Conservation (phyloP, 73 alveolate species). For the Halteria grandinella region DNA sequence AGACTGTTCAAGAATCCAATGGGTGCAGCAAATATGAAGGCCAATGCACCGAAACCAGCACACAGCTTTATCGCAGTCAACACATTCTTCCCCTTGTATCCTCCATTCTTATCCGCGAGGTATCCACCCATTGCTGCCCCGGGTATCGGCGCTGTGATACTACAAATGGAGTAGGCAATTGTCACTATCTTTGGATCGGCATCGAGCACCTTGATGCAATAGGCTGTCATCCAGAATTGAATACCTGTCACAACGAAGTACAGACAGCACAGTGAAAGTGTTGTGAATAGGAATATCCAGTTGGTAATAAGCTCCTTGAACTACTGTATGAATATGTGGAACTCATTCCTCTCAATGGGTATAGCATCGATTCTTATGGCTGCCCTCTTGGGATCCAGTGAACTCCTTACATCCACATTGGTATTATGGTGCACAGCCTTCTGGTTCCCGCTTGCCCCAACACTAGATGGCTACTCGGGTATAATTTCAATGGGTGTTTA, state of each 20-base stretch:
- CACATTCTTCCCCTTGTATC: slow-evolving; percentile 90
- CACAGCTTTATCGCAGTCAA: slow-evolving; percentile 83
- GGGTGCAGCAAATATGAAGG: slow-evolving; percentile 86
- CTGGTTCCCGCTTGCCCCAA: too few relatives aligned
- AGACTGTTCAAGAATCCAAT: slow-evolving; percentile 85
- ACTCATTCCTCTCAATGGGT: slow-evolving; percentile 16
- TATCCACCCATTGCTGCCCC: slow-evolving; percentile 93
- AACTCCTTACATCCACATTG: too few relatives aligned
- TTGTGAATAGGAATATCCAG: slow-evolving; percentile 75
- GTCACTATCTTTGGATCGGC: slow-evolving; percentile 76
- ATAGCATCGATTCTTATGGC: slow-evolving; percentile 55
- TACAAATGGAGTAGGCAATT: slow-evolving; percentile 69
- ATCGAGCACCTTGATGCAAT: slow-evolving; percentile 65
- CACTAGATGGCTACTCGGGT: too few relatives aligned
- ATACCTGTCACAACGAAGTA: slow-evolving; percentile 94
- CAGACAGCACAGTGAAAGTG: slow-evolving; percentile 84
- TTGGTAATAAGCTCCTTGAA: slow-evolving; percentile 50
- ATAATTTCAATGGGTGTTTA: too few relatives aligned
- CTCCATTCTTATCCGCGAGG: slow-evolving; percentile 91
- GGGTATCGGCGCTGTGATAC: slow-evolving; percentile 90
- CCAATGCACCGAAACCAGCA: slow-evolving; percentile 81
- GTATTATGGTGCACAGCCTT: too few relatives aligned
- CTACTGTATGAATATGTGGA: slow-evolving; percentile 8
- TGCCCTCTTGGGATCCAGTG: too few relatives aligned
- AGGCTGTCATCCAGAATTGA: slow-evolving; percentile 93